phyloP scores from a whole-genome alignment of 139 green algal genomes.

The Asterochloris erici region DNA sequence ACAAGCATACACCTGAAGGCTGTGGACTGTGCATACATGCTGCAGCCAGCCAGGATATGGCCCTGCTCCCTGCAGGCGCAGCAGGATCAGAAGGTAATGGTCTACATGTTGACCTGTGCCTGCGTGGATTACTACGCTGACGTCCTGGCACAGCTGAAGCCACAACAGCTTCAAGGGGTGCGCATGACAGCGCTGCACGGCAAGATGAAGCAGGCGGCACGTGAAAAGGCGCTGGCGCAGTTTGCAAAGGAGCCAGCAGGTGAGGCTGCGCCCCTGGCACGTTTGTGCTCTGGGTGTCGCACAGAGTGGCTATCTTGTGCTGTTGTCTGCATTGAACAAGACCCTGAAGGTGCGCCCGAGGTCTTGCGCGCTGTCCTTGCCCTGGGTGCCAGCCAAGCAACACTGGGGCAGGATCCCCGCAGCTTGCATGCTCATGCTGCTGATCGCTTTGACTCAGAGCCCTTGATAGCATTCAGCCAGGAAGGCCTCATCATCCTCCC shows the following conservation, averaged over 20 bases:
- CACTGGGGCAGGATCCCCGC: no score
- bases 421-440: no score
- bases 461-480: background rate
- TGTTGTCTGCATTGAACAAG: no score
- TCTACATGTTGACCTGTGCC: conserved; percentile 95
- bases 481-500: background rate
- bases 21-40: no score
- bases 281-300: no score
- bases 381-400: no score
- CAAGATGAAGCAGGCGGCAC: conserved; percentile 81
- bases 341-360: no score
- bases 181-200: conserved; percentile 69
- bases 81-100: conserved; percentile 76
- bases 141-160: conserved; percentile 25
- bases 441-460: background rate
- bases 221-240: conserved; percentile 62
- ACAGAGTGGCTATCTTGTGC: no score
- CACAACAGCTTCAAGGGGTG: background rate
- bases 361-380: no score
- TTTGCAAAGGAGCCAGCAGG: conserved; percentile 43
- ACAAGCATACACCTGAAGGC: no score
- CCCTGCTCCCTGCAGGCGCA: conserved; percentile 37
- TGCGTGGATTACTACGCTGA: conserved; percentile 73
- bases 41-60: background rate
- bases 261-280: background rate